Evolutionary conservation across 2,329 filamentous ascomycete genomes (phyloP).

Genomic region (Colletotrichum theobromicola): DNA sequence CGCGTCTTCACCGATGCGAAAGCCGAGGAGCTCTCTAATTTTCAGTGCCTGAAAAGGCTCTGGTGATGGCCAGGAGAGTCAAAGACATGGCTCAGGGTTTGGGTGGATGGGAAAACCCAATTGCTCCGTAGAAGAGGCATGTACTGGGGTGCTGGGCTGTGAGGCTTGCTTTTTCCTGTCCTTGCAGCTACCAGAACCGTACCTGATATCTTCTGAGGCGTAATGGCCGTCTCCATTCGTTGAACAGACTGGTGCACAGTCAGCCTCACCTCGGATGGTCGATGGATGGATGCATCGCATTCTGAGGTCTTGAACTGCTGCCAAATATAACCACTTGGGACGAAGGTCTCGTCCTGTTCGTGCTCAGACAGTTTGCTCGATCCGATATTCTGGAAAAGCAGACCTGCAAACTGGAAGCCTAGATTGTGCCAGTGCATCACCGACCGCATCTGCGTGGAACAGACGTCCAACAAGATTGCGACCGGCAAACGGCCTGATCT

Average conservation of each 20-base stretch:
- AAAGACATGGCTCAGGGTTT: background rate
- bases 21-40: background rate
- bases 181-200: background rate
- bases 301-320: background rate
- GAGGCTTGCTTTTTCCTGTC: background rate
- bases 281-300: background rate
- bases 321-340: constrained; percentile 2
- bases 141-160: background rate
- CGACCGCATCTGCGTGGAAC: background rate
- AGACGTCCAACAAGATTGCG: background rate
- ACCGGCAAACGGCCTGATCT: background rate
- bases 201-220: background rate
- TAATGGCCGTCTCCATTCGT: background rate
- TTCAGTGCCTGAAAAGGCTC: background rate
- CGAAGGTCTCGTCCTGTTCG: background rate
- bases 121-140: background rate
- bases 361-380: background rate
- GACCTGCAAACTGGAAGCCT: background rate
- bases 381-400: constrained; percentile 3
- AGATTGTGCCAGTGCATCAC: background rate
- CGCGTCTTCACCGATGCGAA: constrained; percentile 1
- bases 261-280: constrained; percentile 2
- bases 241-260: background rate
- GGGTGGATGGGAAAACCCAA: background rate
- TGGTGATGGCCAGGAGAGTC: background rate